Base-by-base conservation (phyloP, 1,284 basidiomycete species). In the Coniferiporia weirii region DNA sequence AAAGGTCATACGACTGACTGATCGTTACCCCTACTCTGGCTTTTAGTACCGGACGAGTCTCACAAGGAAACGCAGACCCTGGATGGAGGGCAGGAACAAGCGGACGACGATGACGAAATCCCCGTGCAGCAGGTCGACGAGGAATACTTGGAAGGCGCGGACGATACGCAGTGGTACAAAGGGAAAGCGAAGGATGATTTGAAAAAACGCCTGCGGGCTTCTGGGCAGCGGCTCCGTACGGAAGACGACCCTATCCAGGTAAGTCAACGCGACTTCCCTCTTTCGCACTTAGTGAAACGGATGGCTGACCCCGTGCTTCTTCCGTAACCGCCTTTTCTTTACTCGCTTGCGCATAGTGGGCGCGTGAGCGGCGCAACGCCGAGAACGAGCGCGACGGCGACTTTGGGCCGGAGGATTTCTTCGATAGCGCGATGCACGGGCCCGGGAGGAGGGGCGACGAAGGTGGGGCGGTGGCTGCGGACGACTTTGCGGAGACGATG, bases 101-200 rank as follows among this genome's bases (percentile, higher is more conserved):
- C 5, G 10, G 46, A 40, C 7, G 15, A 9, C 4, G 46, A 46
- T 50, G 20, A 9, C 32, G 45, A 19, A 13, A 19, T 35, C 40
- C 27, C 45, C 68, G 22, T 65, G 20, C 66, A 70, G 52, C 66
- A 65, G 5, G 47, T 60, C 3, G 64, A 63, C 9, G 70, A 70
- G 54, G 70, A 66, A 49, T 72, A 69, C 43, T 76, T 79, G 35
- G 82, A 84, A 13, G 19, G n/a, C 2, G 3, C 48, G 8, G 84
- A 84, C 46, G 81, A 79, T 32, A 78, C 78, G 0, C 75, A 81
- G 5, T 92, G 90, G 90, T 91, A 91, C 66, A 70, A 89, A 50
- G 89, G 89, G 6, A 89, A 87, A 66, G 88, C 89, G 3, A 80
- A 79, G 59, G 89, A 91, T 64, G 85, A 91, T 59, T 88, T 85